Evolutionary conservation across 768 basidiomycete species (phyloP), one percentile per base, ranked within the genome.

Genomic region (Phylloporus sp.): DNA sequence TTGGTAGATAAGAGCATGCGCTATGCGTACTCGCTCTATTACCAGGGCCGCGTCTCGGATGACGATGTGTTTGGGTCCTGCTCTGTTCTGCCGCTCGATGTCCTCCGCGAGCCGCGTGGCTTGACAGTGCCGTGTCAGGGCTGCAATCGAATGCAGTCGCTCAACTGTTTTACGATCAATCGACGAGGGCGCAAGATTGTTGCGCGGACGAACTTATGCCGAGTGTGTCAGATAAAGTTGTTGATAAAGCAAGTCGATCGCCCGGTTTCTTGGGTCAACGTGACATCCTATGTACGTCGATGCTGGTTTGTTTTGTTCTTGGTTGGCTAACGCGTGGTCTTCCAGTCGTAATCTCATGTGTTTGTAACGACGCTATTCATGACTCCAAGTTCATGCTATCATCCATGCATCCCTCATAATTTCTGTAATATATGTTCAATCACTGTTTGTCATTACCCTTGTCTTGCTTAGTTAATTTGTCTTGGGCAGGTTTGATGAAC

Each of bases 161-260:
- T 67, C 32, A 41, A 50, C 26, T 67, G 66, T 36, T 67, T 60
- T n/a, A 66, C 60, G 31, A 47, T 48, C 16, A 23, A 38, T n/a
- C 47, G 50, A 9, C 54, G 53, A 6, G 57, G 41, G 3, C 54
- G 28, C 28, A 59, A 56, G 57, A 54, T 68, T 18, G 49, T 64
- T 5, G 54, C 62, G 2, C 46, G 66, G 44, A 64, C 62, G 45
- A 53, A 58, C 18, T 2, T 67, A 4, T 67, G 66, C 36, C 64
- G 66, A 1, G 47, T 64, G 15, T 67, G 66, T 20, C 66, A 67
- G 51, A 68, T 67, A 60, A 68, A 68, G 50, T 8, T 63, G 40
- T 52, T 68, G 57, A 59, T 67, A 28, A 62, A 55, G 15, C 28
- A 64, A n/a, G 56, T 57, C 20, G 13, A 54, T 8, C 43, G 58